Evolutionary conservation across 139 green algal species (phyloP).

Genomic region (Tetraselmis striata): DNA sequence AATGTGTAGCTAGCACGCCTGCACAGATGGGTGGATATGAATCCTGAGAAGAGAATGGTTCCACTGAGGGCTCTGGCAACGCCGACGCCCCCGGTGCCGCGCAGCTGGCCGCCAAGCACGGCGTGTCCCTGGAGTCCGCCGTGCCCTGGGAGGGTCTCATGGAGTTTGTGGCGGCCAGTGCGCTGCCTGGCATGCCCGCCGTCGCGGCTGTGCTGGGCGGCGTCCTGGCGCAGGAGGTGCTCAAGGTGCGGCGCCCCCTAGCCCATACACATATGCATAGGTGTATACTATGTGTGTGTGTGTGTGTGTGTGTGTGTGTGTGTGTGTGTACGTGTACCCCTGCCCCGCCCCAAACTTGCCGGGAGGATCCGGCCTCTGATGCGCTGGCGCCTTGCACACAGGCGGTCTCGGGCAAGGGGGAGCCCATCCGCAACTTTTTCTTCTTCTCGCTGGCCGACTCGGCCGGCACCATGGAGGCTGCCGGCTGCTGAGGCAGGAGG

Average conservation of each 20-base stretch:
- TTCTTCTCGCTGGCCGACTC: background rate
- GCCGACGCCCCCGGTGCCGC: too few relatives aligned
- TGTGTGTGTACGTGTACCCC: too few relatives aligned
- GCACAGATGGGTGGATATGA: too few relatives aligned
- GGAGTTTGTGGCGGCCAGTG: background rate
- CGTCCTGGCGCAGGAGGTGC: background rate
- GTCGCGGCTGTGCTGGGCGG: background rate
- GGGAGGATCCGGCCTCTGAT: too few relatives aligned
- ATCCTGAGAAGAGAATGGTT: too few relatives aligned
- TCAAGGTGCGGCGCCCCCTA: background rate
- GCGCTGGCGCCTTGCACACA: too few relatives aligned
- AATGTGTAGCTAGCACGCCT: background rate
- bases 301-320: background rate
- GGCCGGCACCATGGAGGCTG: background rate
- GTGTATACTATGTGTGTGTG: background rate
- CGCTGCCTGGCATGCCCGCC: background rate
- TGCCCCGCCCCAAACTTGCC: too few relatives aligned
- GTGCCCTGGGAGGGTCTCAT: background rate
- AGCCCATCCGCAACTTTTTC: background rate
- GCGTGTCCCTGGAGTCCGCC: background rate
- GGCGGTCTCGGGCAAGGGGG: background rate
- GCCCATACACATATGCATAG: too few relatives aligned
- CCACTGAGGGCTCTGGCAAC: too few relatives aligned
- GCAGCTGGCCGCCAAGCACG: background rate
- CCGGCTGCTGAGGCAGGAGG: background rate